These are phyloP conservation scores for Medicago truncatula DNA, from an alignment of 306 rosid genomes.

Conservation along the genomic window MtrunA17r5.0-ANR NC_053043.1:5879001-5879500, in stretches of 20 bases:
- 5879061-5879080: too few relatives aligned
- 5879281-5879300: conserved; percentile 84
- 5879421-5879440: conserved; percentile 66
- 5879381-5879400: conserved; percentile 70
- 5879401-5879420: conserved; percentile 81
- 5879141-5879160: conserved; percentile 54
- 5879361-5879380: conserved; percentile 58
- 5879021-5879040: too few relatives aligned
- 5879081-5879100: too few relatives aligned
- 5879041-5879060: too few relatives aligned
- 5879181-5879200: conserved; percentile 83
- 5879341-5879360: conserved; percentile 76
- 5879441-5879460: conserved; percentile 73
- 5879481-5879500: conserved; percentile 89
- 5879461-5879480: conserved; percentile 82
- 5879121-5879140: background rate
- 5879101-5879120: background rate
- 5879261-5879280: conserved; percentile 54
- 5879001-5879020: too few relatives aligned
- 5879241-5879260: conserved; percentile 61
- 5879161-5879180: conserved; percentile 98
- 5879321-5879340: conserved; percentile 78
- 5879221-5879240: conserved; percentile 77
- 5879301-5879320: conserved; percentile 93
- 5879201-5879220: conserved; percentile 77